Evolutionary conservation across 2,329 filamentous ascomycete species (phyloP).

Genomic region (Colletotrichum spaethianum): DNA sequence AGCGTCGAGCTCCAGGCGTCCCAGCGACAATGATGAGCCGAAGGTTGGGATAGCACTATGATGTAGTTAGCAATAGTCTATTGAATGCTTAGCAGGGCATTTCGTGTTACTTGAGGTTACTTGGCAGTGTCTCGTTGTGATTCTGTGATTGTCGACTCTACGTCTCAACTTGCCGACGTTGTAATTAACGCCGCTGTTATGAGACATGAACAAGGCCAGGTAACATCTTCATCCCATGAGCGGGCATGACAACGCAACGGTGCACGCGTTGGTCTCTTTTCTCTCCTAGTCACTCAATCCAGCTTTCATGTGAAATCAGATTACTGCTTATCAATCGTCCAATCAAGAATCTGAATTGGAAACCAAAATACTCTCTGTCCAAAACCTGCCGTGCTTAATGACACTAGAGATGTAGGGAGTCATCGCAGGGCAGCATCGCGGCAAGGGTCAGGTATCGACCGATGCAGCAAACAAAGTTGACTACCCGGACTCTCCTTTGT

Average conservation of each 20-base stretch:
- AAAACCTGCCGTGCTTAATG: too few relatives aligned
- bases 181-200: background rate
- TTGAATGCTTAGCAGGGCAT: background rate
- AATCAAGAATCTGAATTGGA: background rate
- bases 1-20: background rate
- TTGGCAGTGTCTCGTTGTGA: background rate
- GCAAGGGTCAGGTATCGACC: conserved; percentile 6
- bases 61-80: background rate
- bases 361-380: background rate
- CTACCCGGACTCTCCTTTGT: too few relatives aligned
- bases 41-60: background rate
- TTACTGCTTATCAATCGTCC: background rate
- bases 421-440: conserved; percentile 13
- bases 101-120: too few relatives aligned
- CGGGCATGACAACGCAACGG: background rate
- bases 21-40: background rate
- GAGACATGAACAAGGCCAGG: background rate
- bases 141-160: background rate
- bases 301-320: background rate
- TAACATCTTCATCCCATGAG: background rate
- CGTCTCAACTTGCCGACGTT: background rate
- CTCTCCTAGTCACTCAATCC: background rate
- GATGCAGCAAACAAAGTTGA: conserved; percentile 12
- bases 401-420: conserved; percentile 1
- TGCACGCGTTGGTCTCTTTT: background rate